Evolutionary conservation across 2,329 filamentous ascomycete genomes (phyloP), one percentile per base, ranked within the genome.

Genomic region (Sporothrix variecibatus): DNA sequence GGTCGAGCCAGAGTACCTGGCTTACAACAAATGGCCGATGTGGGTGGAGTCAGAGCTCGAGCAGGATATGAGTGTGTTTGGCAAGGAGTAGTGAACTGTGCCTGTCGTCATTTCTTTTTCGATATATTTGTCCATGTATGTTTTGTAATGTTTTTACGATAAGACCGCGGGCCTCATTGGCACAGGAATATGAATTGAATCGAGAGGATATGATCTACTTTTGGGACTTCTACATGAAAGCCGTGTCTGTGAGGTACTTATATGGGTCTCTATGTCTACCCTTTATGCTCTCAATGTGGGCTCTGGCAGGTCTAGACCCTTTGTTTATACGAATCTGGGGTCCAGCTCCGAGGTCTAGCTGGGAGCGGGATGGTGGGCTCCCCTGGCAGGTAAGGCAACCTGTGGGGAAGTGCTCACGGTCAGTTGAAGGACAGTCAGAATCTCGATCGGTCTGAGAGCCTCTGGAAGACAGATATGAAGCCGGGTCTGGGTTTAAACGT

Each of bases 31-130:
- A 76, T 89, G 86, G 86, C 87, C 87, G 20, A 74, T 82, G 78
- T 89, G 87, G 87, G 87, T 89, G 3, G 85, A 88, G 77, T 81
- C 82, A 72, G 85, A 86, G 80, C 79, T 89, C 71, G 83, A 84
- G 8, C 76, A 76, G 58, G 85, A 89, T 71, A 75, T 81, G n/a
- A 77, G 78, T 0, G 86, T 83, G 74, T 89, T 88, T 79, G 85
- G 85, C 7, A 82, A 76, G 78, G 49, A 71, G 43, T 23, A 53
- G 34, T 23, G 28, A 23, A 20, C 4, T 23, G 9, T 7, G 20
- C 11, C 17, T 67, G 20, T 11, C n/a, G 34, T 20, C 26, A 3
- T 51, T 11, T 20, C 28, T 5, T 17, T 23, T 68, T 51, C 2
- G 60, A 34, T 51, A 2, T 28, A 34, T 51, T 49, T 68, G 15